phyloP scores from a whole-genome alignment of 441 rosid genomes.

The Gossypium gossypioides region DNA sequence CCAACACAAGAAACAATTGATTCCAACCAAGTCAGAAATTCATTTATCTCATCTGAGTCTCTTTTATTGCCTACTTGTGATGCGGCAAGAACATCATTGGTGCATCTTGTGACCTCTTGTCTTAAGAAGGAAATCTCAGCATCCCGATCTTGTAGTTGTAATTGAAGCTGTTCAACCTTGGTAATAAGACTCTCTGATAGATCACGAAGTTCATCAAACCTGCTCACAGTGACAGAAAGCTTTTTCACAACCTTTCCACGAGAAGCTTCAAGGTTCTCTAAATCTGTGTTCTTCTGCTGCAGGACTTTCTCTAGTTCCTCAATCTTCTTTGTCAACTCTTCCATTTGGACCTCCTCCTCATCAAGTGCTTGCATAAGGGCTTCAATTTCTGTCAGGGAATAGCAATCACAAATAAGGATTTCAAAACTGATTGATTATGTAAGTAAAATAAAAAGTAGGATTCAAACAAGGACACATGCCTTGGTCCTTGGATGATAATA shows the following conservation, averaged over 20 bases:
- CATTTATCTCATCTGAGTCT: constrained; percentile 50
- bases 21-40: constrained; percentile 57
- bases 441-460: background rate
- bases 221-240: constrained; percentile 72
- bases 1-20: constrained; percentile 40
- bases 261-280: constrained; percentile 74
- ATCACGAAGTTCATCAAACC: constrained; percentile 94
- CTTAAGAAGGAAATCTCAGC: constrained; percentile 89
- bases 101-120: constrained; percentile 96
- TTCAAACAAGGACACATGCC: constrained; percentile 37
- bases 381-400: constrained; percentile 64
- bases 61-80: constrained; percentile 55
- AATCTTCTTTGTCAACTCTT: constrained; percentile 55
- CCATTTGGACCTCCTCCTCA: constrained; percentile 97
- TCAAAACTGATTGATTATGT: background rate
- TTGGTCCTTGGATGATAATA: constrained; percentile 76
- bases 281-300: constrained; percentile 55
- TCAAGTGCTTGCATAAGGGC: constrained; percentile 98
- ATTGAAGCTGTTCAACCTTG: constrained; percentile 89
- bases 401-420: constrained; percentile 13
- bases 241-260: constrained; percentile 76
- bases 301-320: constrained; percentile 53
- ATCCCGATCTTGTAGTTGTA: constrained; percentile 83
- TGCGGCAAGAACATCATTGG: constrained; percentile 73
- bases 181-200: constrained; percentile 75